These are phyloP conservation scores for Microbotryum silenes-acaulis DNA, from an alignment of 1,284 basidiomycete genomes.

Conservation along the genomic window DNA sequence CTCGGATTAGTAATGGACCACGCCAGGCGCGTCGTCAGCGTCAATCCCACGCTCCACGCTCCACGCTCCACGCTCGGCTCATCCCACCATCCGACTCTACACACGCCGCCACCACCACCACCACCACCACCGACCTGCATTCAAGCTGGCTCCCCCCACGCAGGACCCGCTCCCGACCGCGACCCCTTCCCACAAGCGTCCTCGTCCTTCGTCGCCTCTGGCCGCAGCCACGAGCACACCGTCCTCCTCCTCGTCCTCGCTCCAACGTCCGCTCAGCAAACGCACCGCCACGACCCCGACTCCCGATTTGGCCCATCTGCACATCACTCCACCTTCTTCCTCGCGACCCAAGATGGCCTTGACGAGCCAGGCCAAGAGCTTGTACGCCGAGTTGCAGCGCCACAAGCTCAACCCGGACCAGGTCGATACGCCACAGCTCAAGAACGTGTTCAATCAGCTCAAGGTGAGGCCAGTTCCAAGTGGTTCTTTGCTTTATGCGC, in stretches of 20 bases:
- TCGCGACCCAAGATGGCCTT: constrained; percentile 45
- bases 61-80: no score
- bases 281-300: constrained; percentile 3
- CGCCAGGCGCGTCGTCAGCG: no score
- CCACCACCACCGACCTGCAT: neutral
- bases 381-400: constrained; percentile 39
- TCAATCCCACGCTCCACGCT: no score
- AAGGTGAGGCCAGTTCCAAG: no score
- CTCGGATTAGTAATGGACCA: no score
- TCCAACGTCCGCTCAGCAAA: neutral
- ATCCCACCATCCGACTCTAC: no score
- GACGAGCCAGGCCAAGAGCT: constrained; percentile 49
- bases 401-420: constrained; percentile 23
- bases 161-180: neutral
- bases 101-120: no score
- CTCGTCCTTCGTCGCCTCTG: constrained; percentile 21
- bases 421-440: constrained; percentile 45
- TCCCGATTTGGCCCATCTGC: constrained; percentile 9
- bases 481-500: no score
- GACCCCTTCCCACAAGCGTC: constrained; percentile 8
- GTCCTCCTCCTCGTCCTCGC: neutral
- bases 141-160: constrained; percentile 12
- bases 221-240: neutral
- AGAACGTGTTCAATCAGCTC: constrained; percentile 54
- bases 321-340: constrained; percentile 9